These are phyloP conservation scores for Daldinia decipiens DNA, from an alignment of 495 filamentous ascomycete genomes.

Conservation along the genomic window DNA sequence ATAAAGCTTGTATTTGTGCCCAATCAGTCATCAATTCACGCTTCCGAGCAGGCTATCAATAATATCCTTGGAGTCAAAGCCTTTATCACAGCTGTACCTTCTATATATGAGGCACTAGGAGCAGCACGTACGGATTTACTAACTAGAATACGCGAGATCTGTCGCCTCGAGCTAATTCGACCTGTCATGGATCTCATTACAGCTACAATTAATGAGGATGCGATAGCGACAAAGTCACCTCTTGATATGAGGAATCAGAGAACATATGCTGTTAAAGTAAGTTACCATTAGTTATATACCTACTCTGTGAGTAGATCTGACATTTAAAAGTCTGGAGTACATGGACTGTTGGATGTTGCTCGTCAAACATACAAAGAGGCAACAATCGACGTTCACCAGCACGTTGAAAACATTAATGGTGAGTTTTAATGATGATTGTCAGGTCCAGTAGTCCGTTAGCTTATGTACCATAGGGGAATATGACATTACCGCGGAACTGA, in stretches of 20 bases:
- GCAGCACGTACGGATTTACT: slow-evolving; percentile 74
- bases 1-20: slow-evolving; percentile 55
- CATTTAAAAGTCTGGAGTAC: slow-evolving; percentile 73
- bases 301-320: slow-evolving; percentile 2
- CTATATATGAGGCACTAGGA: slow-evolving; percentile 73
- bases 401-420: slow-evolving; percentile 73
- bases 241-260: slow-evolving; percentile 91
- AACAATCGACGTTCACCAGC: slow-evolving; percentile 76
- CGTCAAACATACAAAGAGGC: slow-evolving; percentile 87
- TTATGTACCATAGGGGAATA: slow-evolving; percentile 60
- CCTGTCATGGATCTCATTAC: slow-evolving; percentile 72
- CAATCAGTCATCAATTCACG: slow-evolving; percentile 68
- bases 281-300: slow-evolving; percentile 8
- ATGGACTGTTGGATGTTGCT: slow-evolving; percentile 87
- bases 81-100: slow-evolving; percentile 73
- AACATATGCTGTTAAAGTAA: slow-evolving; percentile 88
- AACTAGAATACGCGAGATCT: slow-evolving; percentile 72
- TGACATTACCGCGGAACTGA: slow-evolving; percentile 70
- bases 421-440: slow-evolving; percentile 30
- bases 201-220: slow-evolving; percentile 81
- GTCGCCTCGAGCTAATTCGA: slow-evolving; percentile 67
- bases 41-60: slow-evolving; percentile 83
- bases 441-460: not conserved
- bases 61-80: slow-evolving; percentile 88
- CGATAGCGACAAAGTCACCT: slow-evolving; percentile 78